Evolutionary conservation across 768 basidiomycete genomes (phyloP).

Genomic region (Suillus weaverae): DNA sequence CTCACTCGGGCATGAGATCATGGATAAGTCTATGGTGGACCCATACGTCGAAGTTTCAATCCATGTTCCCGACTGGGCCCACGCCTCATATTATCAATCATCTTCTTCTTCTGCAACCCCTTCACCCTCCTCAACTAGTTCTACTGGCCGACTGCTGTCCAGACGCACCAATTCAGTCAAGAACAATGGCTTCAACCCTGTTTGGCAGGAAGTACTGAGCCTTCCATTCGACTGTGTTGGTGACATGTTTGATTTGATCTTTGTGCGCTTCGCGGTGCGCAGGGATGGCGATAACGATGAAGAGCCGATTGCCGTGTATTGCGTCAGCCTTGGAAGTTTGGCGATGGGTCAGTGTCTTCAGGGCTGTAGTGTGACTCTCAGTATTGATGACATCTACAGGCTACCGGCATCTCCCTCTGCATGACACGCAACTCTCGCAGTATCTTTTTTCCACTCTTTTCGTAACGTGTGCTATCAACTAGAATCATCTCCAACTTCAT

Average conservation of each 20-base stretch:
- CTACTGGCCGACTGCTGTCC: slow-evolving; percentile 46
- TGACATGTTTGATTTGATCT: slow-evolving; percentile 79
- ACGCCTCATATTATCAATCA: slow-evolving; percentile 23
- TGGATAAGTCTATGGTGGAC: slow-evolving; percentile 57
- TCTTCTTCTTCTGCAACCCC: slow-evolving; percentile 11
- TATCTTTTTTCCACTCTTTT: slow-evolving; percentile 95
- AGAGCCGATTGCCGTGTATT: slow-evolving; percentile 72
- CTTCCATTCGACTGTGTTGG: slow-evolving; percentile 79
- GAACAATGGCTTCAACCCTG: slow-evolving; percentile 92
- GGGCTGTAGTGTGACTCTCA: background rate
- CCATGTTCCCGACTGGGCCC: slow-evolving; percentile 71
- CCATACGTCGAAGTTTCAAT: slow-evolving; percentile 83
- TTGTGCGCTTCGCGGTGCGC: slow-evolving; percentile 76
- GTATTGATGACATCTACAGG: slow-evolving; percentile 45
- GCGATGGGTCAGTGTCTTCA: slow-evolving; percentile 53
- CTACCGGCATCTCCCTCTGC: slow-evolving; percentile 86
- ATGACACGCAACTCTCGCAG: slow-evolving; percentile 84
- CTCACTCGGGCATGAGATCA: slow-evolving; percentile 57
- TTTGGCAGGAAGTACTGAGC: slow-evolving; percentile 71
- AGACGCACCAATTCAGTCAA: slow-evolving; percentile 63
- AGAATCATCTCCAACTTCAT: background rate
- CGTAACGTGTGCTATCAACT: slow-evolving; percentile 55
- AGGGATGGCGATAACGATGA: slow-evolving; percentile 62
- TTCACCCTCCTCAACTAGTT: slow-evolving; percentile 22
- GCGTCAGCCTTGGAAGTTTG: slow-evolving; percentile 67